phyloP scores from a whole-genome alignment of 2,329 filamentous ascomycete genomes.

The Erysiphe pulchra region DNA sequence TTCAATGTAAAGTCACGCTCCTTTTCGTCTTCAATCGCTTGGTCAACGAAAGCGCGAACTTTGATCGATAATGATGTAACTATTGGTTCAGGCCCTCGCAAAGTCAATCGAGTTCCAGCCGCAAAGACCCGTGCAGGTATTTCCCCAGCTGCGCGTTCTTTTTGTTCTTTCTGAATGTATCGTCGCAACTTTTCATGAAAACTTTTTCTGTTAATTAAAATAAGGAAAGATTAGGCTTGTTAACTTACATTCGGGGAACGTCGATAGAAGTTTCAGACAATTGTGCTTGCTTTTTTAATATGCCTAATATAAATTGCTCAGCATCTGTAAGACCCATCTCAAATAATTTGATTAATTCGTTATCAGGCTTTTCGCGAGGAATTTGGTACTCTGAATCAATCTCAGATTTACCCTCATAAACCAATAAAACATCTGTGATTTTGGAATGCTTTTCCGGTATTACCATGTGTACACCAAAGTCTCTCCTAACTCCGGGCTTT shows the following conservation, averaged over 20 bases:
- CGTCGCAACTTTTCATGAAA: conserved; percentile 36
- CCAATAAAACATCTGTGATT: conserved; percentile 38
- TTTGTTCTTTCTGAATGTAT: conserved; percentile 40
- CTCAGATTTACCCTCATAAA: conserved; percentile 41
- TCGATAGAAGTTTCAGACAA: conserved; percentile 26
- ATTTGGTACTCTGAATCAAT: conserved; percentile 23
- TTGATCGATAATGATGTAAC: conserved; percentile 50
- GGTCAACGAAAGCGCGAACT: conserved; percentile 53
- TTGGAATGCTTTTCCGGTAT: conserved; percentile 38
- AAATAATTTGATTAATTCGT: conserved; percentile 25
- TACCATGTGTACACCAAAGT: conserved; percentile 48
- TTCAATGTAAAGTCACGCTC: conserved; percentile 67
- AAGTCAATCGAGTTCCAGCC: conserved; percentile 33
- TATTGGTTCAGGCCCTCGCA: conserved; percentile 50
- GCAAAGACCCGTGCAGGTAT: conserved; percentile 34
- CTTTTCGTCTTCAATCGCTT: conserved; percentile 79
- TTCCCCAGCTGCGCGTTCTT: conserved; percentile 26
- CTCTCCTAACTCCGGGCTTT: conserved; percentile 33
- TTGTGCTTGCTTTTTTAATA: conserved; percentile 32
- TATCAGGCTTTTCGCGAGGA: conserved; percentile 25
- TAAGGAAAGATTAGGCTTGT: neutral
- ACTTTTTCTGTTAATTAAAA: conserved; percentile 14
- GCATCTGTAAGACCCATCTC: conserved; percentile 29
- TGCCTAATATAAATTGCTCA: conserved; percentile 26
- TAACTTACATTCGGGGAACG: conserved; percentile 27